Percentiles rank a stretch among this genome's conserved stretches.
These are phyloP conservation scores for Pisolithus sp. DNA, from an alignment of 768 basidiomycete species.

Conservation along the genomic window DNA sequence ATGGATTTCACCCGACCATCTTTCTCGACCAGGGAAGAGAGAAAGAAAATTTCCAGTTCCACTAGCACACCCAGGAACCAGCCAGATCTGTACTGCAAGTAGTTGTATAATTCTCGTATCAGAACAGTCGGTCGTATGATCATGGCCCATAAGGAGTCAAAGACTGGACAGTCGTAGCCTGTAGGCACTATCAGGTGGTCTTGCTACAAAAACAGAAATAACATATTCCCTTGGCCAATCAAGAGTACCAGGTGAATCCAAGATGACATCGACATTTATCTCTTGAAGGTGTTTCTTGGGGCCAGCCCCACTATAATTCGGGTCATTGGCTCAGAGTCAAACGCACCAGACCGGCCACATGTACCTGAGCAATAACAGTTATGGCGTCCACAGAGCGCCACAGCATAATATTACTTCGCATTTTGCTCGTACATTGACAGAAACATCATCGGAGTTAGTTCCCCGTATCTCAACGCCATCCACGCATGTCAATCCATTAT, in stretches of 20 bases:
- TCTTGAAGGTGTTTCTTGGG: conserved; percentile 32
- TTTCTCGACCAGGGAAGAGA: conserved; percentile 22
- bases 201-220: conserved; percentile 18
- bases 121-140: conserved; percentile 20
- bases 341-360: not conserved
- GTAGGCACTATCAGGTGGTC: conserved; percentile 34
- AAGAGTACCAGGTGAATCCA: conserved; percentile 23
- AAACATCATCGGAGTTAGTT: not conserved
- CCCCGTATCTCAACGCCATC: not conserved
- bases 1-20: conserved; percentile 2
- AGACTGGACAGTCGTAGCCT: conserved; percentile 26
- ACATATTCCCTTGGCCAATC: not conserved
- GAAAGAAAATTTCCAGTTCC: conserved; percentile 28
- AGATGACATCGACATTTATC: conserved; percentile 18
- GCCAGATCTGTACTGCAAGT: conserved; percentile 29
- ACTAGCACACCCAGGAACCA: conserved; percentile 25
- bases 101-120: conserved; percentile 28
- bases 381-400: conserved; percentile 37
- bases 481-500: not conserved
- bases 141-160: conserved; percentile 27
- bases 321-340: too few relatives aligned
- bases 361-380: conserved; percentile 34
- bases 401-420: conserved; percentile 29
- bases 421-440: conserved; percentile 2
- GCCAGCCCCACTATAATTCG: conserved; percentile 34